Conservation (phyloP, 805 yeast species). For the Candida boidinii region DNA sequence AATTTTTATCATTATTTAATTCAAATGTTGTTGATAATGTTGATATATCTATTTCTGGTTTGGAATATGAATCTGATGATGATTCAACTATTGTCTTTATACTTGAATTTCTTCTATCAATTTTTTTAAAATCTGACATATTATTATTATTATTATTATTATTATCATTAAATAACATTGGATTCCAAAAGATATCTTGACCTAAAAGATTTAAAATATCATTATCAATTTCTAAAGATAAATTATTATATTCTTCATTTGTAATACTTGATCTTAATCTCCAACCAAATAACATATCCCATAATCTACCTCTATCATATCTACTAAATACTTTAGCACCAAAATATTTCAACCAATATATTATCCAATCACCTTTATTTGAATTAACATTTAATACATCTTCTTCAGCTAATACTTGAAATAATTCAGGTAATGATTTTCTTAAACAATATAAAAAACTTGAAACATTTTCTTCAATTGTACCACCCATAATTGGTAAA, state of each 20-base stretch:
- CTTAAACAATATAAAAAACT: constrained; percentile 59
- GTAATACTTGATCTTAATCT: constrained; percentile 29
- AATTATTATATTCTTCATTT: constrained; percentile 17
- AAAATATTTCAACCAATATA: constrained; percentile 92
- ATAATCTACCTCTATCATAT: constrained; percentile 74
- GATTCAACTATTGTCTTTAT: constrained; percentile 20
- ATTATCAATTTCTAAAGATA: constrained; percentile 13
- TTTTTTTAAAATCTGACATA: constrained; percentile 3
- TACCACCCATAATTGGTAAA: constrained; percentile 38
- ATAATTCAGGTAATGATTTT: constrained; percentile 64
- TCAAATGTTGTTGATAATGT: neutral
- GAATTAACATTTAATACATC: constrained; percentile 54
- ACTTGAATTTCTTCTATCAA: constrained; percentile 21
- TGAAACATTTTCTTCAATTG: constrained; percentile 57
- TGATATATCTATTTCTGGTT: neutral
- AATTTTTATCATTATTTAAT: constrained; percentile 3
- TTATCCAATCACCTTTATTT: constrained; percentile 78
- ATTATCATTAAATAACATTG: constrained; percentile 21
- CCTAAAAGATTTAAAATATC: constrained; percentile 29
- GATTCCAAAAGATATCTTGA: constrained; percentile 59
- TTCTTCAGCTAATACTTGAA: constrained; percentile 71
- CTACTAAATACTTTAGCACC: constrained; percentile 82
- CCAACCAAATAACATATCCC: constrained; percentile 87
- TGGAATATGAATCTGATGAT: constrained; percentile 3
- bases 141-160: constrained; percentile 9